phyloP scores from a whole-genome alignment of 495 filamentous ascomycete genomes.

The Penicillium taxi region DNA sequence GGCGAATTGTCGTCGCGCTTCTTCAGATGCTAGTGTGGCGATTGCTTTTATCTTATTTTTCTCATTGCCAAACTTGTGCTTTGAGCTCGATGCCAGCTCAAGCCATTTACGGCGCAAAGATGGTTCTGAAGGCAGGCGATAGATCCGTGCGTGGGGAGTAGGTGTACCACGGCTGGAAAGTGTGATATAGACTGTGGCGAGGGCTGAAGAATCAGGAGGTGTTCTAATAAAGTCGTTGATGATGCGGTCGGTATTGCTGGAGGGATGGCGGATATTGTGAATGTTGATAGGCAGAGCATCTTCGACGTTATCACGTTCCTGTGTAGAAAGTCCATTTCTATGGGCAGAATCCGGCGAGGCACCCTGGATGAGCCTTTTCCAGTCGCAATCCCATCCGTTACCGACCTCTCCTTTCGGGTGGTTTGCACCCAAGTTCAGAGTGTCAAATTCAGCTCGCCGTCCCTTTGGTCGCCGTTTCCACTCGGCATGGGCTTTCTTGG shows the following conservation, averaged over 20 bases:
- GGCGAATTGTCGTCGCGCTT: slow-evolving; percentile 46
- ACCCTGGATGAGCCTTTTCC: slow-evolving; percentile 53
- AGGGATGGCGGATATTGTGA: slow-evolving; percentile 22
- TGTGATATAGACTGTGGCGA: slow-evolving; percentile 53
- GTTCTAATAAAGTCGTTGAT: slow-evolving; percentile 18
- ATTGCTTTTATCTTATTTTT: background rate
- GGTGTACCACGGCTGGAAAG: slow-evolving; percentile 54
- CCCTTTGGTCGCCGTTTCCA: slow-evolving; percentile 81
- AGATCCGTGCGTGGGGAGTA: slow-evolving; percentile 57
- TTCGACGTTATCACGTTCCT: slow-evolving; percentile 9
- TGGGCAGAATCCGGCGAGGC: slow-evolving; percentile 2
- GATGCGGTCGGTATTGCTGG: slow-evolving; percentile 14
- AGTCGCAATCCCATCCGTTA: slow-evolving; percentile 80
- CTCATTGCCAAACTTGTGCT: background rate
- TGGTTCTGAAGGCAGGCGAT: slow-evolving; percentile 53
- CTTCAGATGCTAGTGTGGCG: slow-evolving; percentile 19
- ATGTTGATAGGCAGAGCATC: slow-evolving; percentile 25
- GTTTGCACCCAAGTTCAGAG: slow-evolving; percentile 63
- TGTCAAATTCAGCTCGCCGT: slow-evolving; percentile 68
- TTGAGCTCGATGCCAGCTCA: slow-evolving; percentile 16
- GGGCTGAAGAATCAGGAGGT: slow-evolving; percentile 18
- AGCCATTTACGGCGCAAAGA: slow-evolving; percentile 49
- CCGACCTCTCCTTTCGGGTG: slow-evolving; percentile 75
- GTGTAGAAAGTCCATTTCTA: slow-evolving; percentile 2
- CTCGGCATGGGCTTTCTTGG: slow-evolving; percentile 48